These are phyloP conservation scores for Ceratocystis cubensis DNA, from an alignment of 2,329 filamentous ascomycete genomes.

Conservation along the genomic window DNA sequence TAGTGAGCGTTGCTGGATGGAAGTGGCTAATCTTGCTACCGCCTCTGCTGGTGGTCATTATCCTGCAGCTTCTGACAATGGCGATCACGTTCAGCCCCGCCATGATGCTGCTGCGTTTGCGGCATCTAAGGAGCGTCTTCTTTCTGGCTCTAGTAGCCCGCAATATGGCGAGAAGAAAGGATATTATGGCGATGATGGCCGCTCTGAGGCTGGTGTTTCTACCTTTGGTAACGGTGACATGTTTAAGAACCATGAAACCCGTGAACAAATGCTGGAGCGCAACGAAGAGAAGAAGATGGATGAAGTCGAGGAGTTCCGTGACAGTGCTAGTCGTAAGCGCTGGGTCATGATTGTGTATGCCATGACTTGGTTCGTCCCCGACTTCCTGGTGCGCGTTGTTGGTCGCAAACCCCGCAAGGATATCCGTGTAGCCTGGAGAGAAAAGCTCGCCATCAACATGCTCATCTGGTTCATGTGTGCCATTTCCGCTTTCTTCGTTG, in stretches of 20 bases:
- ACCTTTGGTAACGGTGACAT: conserved; percentile 87
- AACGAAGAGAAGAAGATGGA: conserved; percentile 81
- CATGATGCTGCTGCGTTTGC: conserved; percentile 49
- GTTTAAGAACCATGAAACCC: conserved; percentile 93
- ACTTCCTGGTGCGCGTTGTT: conserved; percentile 62
- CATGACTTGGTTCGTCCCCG: conserved; percentile 78
- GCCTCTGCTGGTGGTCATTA: conserved; percentile 32
- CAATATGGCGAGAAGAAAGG: conserved; percentile 64
- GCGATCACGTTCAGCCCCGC: conserved; percentile 41
- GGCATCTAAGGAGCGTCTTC: conserved; percentile 48
- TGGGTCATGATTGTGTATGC: conserved; percentile 78
- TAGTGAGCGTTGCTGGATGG: conserved; percentile 90
- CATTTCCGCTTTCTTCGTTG: conserved; percentile 74
- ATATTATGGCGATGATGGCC: conserved; percentile 76
- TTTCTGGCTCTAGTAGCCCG: conserved; percentile 40
- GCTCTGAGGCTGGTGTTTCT: conserved; percentile 86
- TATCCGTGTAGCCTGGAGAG: conserved; percentile 83
- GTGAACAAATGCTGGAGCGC: conserved; percentile 89
- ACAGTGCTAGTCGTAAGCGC: conserved; percentile 70
- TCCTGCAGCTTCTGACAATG: conserved; percentile 45
- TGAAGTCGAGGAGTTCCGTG: conserved; percentile 74
- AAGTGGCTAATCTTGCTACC: conserved; percentile 58
- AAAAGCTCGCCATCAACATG: conserved; percentile 96
- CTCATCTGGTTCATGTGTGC: conserved; percentile 84
- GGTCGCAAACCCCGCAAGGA: conserved; percentile 88